Evolutionary conservation across 306 rosid genomes (phyloP).

Genomic region (Cucurbita moschata): DNA sequence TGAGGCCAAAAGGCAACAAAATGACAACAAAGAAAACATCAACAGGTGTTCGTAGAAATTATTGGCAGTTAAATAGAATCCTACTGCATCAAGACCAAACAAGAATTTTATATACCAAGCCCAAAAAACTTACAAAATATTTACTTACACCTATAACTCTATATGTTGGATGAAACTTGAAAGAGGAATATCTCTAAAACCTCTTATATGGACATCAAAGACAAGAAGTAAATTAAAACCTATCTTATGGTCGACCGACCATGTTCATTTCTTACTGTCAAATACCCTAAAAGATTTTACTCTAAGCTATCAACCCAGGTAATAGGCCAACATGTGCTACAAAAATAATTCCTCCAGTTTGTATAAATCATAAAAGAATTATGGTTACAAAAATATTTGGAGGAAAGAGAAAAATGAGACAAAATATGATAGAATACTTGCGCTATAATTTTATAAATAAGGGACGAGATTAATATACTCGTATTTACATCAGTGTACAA

Average conservation of each 20-base stretch:
- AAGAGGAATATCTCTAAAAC: neutral
- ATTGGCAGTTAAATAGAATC: neutral
- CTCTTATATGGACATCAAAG: neutral
- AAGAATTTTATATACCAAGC: neutral
- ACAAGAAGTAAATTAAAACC: neutral
- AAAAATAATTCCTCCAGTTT: no score
- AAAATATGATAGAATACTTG: no score
- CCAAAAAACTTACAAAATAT: neutral
- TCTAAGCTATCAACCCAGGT: neutral
- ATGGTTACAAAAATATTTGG: no score
- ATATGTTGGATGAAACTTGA: neutral
- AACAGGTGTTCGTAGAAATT: neutral
- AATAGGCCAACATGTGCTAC: neutral
- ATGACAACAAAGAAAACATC: neutral
- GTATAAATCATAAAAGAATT: no score
- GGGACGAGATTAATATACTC: no score
- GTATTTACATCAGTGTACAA: no score
- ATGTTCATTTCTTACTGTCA: neutral
- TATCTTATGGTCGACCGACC: neutral
- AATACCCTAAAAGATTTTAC: neutral
- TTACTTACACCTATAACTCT: neutral
- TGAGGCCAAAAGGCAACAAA: no score
- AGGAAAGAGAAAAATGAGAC: no score
- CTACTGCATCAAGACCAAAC: neutral
- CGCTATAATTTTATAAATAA: no score